Percentiles rank a stretch among this genome's conserved stretches.
These are phyloP conservation scores for Pseudodiploospora longispora DNA, from an alignment of 2,329 filamentous ascomycete genomes.

Conservation along the genomic window DNA sequence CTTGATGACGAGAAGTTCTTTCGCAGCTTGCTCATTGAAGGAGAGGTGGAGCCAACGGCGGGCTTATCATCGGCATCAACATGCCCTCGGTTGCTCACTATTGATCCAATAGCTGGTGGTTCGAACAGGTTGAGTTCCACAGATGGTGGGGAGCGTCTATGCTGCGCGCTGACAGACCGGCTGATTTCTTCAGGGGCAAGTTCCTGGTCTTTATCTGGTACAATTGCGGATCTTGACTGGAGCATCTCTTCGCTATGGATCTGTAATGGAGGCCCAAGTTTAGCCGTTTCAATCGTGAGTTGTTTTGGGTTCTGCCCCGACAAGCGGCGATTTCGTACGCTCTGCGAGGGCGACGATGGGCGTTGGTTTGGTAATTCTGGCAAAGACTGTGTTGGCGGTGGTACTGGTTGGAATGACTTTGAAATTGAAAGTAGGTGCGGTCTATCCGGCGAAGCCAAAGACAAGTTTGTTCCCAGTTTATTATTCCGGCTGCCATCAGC, in stretches of 20 bases:
- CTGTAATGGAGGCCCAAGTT: conserved; percentile 16
- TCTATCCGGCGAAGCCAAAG: conserved; percentile 63
- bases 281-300: conserved; percentile 75
- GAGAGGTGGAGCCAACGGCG: conserved; percentile 42
- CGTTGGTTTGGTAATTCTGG: conserved; percentile 34
- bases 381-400: conserved; percentile 41
- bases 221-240: not conserved
- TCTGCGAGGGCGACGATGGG: conserved; percentile 27
- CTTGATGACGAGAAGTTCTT: conserved; percentile 68
- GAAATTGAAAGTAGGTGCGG: conserved; percentile 14
- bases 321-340: conserved; percentile 67
- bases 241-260: conserved; percentile 5
- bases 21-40: conserved; percentile 40
- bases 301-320: conserved; percentile 76
- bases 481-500: no score
- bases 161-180: conserved; percentile 1
- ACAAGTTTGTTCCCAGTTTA: conserved; percentile 7
- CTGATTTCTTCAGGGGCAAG: conserved; percentile 1
- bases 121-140: conserved; percentile 21
- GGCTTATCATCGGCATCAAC: conserved; percentile 29
- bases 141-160: conserved; percentile 17
- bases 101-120: conserved; percentile 18
- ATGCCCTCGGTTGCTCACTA: conserved; percentile 24
- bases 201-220: conserved; percentile 6
- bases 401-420: conserved; percentile 23